These are phyloP conservation scores for Ceratobasidium sp. DNA, from an alignment of 1,284 basidiomycete species.

Conservation along the genomic window DNA sequence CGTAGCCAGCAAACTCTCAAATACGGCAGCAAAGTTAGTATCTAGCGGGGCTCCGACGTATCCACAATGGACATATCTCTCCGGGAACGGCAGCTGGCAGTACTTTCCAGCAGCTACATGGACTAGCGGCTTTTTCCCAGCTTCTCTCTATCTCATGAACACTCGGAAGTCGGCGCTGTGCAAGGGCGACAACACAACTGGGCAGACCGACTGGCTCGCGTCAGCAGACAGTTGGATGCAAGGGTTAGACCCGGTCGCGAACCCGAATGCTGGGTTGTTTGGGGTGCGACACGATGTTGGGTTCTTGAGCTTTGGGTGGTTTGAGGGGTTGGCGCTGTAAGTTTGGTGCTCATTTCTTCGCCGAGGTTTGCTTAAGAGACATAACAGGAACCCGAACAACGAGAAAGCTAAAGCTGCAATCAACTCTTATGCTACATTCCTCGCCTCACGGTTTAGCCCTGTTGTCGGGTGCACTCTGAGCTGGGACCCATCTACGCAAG, in stretches of 20 bases:
- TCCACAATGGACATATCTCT: constrained; percentile 66
- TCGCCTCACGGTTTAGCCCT: constrained; percentile 58
- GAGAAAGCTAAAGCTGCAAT: constrained; percentile 55
- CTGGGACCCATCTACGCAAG: constrained; percentile 62
- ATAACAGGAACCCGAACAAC: constrained; percentile 55
- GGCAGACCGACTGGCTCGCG: constrained; percentile 61
- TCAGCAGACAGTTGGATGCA: constrained; percentile 63
- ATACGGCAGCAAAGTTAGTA: constrained; percentile 54
- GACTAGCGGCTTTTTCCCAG: constrained; percentile 76
- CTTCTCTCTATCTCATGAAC: constrained; percentile 67
- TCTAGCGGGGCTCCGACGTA: constrained; percentile 58
- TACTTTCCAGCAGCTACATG: constrained; percentile 67
- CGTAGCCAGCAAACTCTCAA: constrained; percentile 65
- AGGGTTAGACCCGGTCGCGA: constrained; percentile 62
- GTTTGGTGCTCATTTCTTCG: constrained; percentile 4
- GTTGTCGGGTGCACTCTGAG: constrained; percentile 61
- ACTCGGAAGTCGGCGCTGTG: constrained; percentile 59
- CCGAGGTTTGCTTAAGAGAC: not conserved
- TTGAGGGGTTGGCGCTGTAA: constrained; percentile 62
- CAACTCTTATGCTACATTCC: constrained; percentile 56
- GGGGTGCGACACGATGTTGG: constrained; percentile 72
- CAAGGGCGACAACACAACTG: constrained; percentile 18
- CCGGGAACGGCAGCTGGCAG: constrained; percentile 61
- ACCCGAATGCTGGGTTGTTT: constrained; percentile 52
- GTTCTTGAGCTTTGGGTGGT: constrained; percentile 73